Conservation (phyloP, 371 early-diverging fungal species). For the Lichtheimia corymbifera region DNA sequence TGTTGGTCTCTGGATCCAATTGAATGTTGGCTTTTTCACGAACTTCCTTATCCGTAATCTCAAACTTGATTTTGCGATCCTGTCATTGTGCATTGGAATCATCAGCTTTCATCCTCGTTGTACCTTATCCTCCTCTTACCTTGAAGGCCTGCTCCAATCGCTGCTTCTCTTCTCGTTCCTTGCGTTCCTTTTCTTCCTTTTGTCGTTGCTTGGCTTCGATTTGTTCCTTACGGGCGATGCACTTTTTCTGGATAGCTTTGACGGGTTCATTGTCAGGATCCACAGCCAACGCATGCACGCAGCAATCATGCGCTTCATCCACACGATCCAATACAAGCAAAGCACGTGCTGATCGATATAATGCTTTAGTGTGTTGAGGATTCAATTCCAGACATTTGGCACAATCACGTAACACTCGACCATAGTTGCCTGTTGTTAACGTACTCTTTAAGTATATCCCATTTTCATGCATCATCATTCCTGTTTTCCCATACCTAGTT, state of each 20-base stretch:
- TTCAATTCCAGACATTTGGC: slow-evolving; percentile 79
- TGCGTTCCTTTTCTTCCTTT: slow-evolving; percentile 46
- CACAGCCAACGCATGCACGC: slow-evolving; percentile 64
- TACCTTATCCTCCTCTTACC: slow-evolving; percentile 19
- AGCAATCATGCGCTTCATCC: slow-evolving; percentile 86
- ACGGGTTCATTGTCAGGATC: slow-evolving; percentile 76
- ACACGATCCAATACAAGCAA: slow-evolving; percentile 74
- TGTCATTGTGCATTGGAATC: slow-evolving; percentile 11
- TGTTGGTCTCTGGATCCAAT: slow-evolving; percentile 62
- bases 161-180: slow-evolving; percentile 50
- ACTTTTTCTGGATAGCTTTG: slow-evolving; percentile 41
- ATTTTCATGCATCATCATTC: neutral
- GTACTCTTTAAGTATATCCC: neutral
- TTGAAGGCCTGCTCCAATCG: slow-evolving; percentile 47
- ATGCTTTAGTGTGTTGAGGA: slow-evolving; percentile 86
- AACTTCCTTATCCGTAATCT: slow-evolving; percentile 46
- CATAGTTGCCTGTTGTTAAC: slow-evolving; percentile 65
- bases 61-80: slow-evolving; percentile 58
- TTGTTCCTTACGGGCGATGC: slow-evolving; percentile 42
- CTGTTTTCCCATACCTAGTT: slow-evolving; percentile 63
- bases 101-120: too few relatives aligned
- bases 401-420: slow-evolving; percentile 88
- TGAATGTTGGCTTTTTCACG: slow-evolving; percentile 58
- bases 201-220: slow-evolving; percentile 42
- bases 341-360: slow-evolving; percentile 89